A percentile compares a stretch with the other conserved stretches of the same genome.
Evolutionary conservation across 2,329 filamentous ascomycete genomes (phyloP).

Genomic region (Hypoxylon sp.): DNA sequence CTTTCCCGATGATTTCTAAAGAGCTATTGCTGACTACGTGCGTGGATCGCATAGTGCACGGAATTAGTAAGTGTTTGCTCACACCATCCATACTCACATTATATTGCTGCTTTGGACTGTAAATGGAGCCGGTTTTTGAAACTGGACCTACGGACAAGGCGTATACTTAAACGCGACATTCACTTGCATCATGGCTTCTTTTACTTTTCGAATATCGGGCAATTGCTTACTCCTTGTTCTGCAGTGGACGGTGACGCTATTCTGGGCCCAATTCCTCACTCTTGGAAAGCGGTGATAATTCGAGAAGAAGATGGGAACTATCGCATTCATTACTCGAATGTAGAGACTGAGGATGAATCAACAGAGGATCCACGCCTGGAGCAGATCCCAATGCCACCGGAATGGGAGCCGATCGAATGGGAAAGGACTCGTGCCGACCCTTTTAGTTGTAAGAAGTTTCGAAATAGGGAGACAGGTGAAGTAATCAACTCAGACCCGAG

Average conservation of each 20-base stretch:
- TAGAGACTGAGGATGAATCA: background rate
- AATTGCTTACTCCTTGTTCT: background rate
- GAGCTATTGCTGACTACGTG: constrained; percentile 6
- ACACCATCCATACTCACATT: background rate
- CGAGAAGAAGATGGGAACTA: background rate
- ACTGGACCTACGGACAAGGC: too few species aligned
- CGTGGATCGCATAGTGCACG: constrained; percentile 12
- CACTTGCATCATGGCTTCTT: background rate
- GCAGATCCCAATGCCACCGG: constrained; percentile 30
- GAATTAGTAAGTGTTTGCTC: constrained; percentile 34
- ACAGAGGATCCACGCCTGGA: constrained; percentile 36
- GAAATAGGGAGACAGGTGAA: constrained; percentile 35
- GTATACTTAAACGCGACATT: background rate
- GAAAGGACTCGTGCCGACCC: constrained; percentile 36
- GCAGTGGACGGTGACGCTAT: constrained; percentile 43
- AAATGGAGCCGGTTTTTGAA: background rate
- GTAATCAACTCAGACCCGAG: constrained; percentile 46
- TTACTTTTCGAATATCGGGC: background rate
- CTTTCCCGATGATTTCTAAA: background rate
- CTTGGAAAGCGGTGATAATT: constrained; percentile 17
- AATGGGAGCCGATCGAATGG: constrained; percentile 39
- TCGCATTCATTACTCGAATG: constrained; percentile 20
- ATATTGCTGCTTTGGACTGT: background rate
- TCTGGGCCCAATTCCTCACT: constrained; percentile 30
- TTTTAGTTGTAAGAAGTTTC: constrained; percentile 28